These are phyloP conservation scores for Aspergillus awamori DNA, from an alignment of 2,329 filamentous ascomycete species.

Conservation along the genomic window DNA sequence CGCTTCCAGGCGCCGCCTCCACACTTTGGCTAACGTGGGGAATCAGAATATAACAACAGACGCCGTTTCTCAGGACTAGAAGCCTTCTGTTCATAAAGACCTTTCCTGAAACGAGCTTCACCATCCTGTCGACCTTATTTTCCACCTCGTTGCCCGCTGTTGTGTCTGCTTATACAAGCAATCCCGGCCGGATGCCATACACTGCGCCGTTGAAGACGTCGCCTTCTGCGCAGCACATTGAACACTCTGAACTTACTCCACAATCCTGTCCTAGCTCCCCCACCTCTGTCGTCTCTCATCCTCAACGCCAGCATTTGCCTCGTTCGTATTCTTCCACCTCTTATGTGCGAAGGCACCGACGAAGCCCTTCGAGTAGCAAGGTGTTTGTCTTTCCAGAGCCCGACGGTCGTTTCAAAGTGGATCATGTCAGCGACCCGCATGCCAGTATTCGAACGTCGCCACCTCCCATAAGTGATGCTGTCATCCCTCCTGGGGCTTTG, in stretches of 20 bases:
- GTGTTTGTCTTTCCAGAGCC: slow-evolving; percentile 33
- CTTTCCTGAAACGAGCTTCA: slow-evolving; percentile 1
- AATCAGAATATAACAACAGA: slow-evolving; percentile 17
- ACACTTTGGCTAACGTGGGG: slow-evolving; percentile 13
- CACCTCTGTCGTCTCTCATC: slow-evolving; percentile 14
- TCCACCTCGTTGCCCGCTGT: slow-evolving; percentile 17
- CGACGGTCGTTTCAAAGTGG: slow-evolving; percentile 27
- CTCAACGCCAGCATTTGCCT: slow-evolving; percentile 53
- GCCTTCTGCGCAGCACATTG: slow-evolving; percentile 56
- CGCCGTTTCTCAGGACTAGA: slow-evolving; percentile 1
- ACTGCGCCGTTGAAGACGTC: slow-evolving; percentile 58
- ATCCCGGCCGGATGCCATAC: slow-evolving; percentile 54
- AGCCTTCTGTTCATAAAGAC: not conserved
- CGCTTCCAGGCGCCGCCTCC: not conserved
- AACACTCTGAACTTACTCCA: slow-evolving; percentile 51
- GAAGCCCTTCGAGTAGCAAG: slow-evolving; percentile 57
- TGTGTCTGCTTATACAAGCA: slow-evolving; percentile 37
- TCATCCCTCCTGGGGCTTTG: slow-evolving; percentile 80
- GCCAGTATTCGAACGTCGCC: slow-evolving; percentile 78
- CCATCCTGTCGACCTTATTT: not conserved
- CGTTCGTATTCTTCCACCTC: slow-evolving; percentile 62
- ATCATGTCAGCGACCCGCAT: slow-evolving; percentile 44
- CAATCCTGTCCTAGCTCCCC: slow-evolving; percentile 26
- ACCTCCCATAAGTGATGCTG: slow-evolving; percentile 73
- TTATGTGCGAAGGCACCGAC: slow-evolving; percentile 64